A percentile compares a stretch with the other conserved stretches of the same genome.
phyloP scores from a whole-genome alignment of 306 rosid species.

The Quercus alba region DNA sequence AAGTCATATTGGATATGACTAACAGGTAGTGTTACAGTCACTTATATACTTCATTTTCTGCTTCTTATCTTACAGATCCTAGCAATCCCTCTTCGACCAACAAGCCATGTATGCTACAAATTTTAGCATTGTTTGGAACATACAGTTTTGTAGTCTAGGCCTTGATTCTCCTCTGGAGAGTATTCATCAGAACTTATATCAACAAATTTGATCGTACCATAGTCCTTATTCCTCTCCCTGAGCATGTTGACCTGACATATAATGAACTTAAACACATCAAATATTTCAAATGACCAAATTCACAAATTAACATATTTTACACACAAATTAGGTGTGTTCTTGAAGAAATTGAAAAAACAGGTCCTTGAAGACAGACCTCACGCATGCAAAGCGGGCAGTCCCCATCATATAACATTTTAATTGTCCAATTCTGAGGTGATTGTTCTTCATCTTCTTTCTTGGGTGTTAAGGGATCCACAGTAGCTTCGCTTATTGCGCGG shows the following conservation, averaged over 20 bases:
- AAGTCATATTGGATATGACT: too few species aligned
- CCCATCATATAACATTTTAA: constrained; percentile 94
- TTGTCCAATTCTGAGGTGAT: constrained; percentile 63
- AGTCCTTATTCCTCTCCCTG: constrained; percentile 68
- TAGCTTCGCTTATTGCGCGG: constrained; percentile 51
- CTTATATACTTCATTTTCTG: too few species aligned
- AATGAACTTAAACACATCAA: neutral
- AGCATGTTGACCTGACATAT: constrained; percentile 71
- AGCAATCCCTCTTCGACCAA: too few species aligned
- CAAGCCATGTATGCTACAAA: neutral
- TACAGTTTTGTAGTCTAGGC: constrained; percentile 76
- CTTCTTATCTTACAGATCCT: too few species aligned
- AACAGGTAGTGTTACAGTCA: too few species aligned
- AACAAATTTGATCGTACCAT: constrained; percentile 79
- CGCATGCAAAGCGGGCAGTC: constrained; percentile 95
- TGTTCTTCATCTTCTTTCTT: constrained; percentile 43
- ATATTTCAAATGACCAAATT: neutral
- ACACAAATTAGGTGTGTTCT: neutral
- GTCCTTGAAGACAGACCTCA: constrained; percentile 49
- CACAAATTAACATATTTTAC: neutral
- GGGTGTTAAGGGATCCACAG: constrained; percentile 36
- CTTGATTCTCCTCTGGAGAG: constrained; percentile 64
- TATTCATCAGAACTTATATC: constrained; percentile 79
- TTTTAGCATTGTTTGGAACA: constrained; percentile 9
- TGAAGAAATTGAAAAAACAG: neutral